Evolutionary conservation across 176 grass and related monocot genomes (phyloP).

Genomic region (Eleusine coracana): DNA sequence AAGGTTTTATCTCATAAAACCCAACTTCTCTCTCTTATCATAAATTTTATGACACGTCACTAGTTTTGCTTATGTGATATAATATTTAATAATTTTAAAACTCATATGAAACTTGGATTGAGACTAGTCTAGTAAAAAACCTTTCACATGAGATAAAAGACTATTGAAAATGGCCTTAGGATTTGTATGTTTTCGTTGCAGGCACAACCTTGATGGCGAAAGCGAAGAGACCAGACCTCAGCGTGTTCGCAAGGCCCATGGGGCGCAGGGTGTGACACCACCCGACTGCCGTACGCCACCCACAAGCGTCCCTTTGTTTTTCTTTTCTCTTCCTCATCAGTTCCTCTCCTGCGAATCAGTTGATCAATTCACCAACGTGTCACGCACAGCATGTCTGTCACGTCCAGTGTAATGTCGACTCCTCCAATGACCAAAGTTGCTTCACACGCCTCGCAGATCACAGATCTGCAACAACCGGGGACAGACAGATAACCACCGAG

Average conservation of each 20-base stretch:
- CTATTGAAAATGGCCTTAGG: too few species aligned
- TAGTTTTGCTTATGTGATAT: too few species aligned
- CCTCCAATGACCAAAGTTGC: background rate
- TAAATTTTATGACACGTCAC: too few species aligned
- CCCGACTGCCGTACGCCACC: background rate
- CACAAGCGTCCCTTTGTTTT: too few species aligned
- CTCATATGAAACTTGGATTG: too few species aligned
- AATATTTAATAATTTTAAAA: too few species aligned
- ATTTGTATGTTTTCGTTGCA: too few species aligned
- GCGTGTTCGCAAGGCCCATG: background rate
- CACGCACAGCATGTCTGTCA: background rate
- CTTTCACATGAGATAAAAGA: too few species aligned
- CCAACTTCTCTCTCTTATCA: too few species aligned
- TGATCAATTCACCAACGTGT: background rate
- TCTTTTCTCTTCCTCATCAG: background rate
- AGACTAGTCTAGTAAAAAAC: too few species aligned
- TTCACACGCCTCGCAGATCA: background rate
- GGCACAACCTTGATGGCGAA: background rate
- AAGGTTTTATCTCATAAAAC: too few species aligned
- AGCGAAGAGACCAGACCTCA: background rate
- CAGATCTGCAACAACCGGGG: background rate
- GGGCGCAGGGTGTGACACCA: conserved; percentile 30
- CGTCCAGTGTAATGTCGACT: background rate
- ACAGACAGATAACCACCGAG: background rate
- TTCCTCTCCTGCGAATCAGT: conserved; percentile 17